phyloP scores from a whole-genome alignment of 208 protist genomes.

The Spongospora subterranea region DNA sequence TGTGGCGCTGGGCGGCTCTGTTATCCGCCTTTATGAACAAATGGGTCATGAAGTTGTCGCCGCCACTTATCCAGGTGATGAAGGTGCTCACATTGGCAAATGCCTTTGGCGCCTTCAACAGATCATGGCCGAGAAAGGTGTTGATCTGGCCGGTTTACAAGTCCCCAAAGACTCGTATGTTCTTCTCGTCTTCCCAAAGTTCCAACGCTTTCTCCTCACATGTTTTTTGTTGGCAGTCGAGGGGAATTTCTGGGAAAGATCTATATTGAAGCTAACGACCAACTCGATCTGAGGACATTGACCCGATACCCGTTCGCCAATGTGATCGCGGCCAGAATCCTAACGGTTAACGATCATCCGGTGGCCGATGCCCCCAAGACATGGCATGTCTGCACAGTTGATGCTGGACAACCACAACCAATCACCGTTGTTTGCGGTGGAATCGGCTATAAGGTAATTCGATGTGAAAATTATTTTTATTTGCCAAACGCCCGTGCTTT shows the following conservation, averaged over 20 bases:
- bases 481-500: not conserved
- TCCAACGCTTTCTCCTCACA: not conserved
- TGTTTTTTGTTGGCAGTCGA: not conserved
- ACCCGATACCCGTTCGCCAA: constrained; percentile 61
- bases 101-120: constrained; percentile 68
- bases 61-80: constrained; percentile 67
- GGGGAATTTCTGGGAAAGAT: constrained; percentile 63
- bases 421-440: constrained; percentile 67
- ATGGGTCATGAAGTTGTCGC: constrained; percentile 65
- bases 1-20: constrained; percentile 59
- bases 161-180: not conserved
- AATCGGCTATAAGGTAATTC: constrained; percentile 62
- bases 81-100: constrained; percentile 67
- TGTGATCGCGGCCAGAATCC: constrained; percentile 65
- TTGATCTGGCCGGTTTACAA: constrained; percentile 42
- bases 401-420: not conserved
- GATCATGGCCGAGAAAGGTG: constrained; percentile 48
- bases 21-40: constrained; percentile 60
- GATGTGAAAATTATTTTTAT: not conserved
- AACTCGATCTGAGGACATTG: constrained; percentile 60
- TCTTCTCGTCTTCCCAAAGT: not conserved
- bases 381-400: constrained; percentile 44
- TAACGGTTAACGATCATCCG: constrained; percentile 63
- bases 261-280: constrained; percentile 56
- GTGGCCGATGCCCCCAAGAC: constrained; percentile 62